Percentiles rank a stretch among this genome's conserved stretches.
Conservation (phyloP, 352 stramenopile species). For the Pythium sp. region DNA sequence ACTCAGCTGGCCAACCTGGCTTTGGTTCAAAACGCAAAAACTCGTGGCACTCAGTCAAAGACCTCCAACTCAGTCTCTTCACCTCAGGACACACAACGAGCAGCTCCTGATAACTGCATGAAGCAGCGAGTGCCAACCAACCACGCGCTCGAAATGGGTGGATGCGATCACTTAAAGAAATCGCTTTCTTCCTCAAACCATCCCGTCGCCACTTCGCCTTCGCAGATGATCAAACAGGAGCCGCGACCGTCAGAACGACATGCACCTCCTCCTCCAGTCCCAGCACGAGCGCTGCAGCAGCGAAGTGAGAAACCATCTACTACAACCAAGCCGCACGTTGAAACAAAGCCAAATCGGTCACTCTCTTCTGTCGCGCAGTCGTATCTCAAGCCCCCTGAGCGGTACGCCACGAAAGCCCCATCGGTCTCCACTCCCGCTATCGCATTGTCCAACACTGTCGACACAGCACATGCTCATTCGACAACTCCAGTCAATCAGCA, state of each 20-base stretch:
- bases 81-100: neutral
- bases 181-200: neutral
- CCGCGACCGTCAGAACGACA: neutral
- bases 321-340: neutral
- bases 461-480: neutral
- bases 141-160: neutral
- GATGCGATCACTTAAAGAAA: neutral
- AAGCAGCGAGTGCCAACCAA: neutral
- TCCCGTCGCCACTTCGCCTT: neutral
- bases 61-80: neutral
- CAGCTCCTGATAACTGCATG: neutral
- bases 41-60: neutral
- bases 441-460: neutral
- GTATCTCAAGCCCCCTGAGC: conserved; percentile 4
- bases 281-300: neutral
- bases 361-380: neutral
- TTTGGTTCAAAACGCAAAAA: neutral
- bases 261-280: neutral
- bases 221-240: neutral
- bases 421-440: neutral
- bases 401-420: neutral
- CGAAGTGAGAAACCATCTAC: neutral
- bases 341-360: neutral
- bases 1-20: neutral
- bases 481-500: neutral